phyloP scores from a whole-genome alignment of 208 protist species.

The Trypanosoma congolense region DNA sequence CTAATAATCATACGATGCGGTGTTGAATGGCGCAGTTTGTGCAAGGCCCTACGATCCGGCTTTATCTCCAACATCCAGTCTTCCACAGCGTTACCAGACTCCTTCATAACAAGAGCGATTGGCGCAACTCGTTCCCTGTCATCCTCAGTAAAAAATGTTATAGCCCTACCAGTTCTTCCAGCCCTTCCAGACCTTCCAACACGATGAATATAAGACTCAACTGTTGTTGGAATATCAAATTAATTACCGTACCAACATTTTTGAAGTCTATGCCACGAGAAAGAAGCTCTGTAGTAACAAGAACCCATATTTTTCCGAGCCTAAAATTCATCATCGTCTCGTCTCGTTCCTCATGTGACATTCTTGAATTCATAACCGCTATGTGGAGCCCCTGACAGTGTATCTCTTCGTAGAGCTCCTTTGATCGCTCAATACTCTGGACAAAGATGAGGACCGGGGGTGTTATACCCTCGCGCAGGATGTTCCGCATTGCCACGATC shows the following conservation, averaged over 20 bases:
- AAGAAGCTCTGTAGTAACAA: conserved; percentile 97
- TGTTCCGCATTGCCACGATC: conserved; percentile 93
- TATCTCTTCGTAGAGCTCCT: conserved; percentile 95
- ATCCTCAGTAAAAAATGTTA: conserved; percentile 97
- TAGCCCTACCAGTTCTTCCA: conserved; percentile 83
- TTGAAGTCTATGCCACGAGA: conserved; percentile 98
- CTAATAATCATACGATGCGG: conserved; percentile 85
- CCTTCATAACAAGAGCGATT: conserved; percentile 89
- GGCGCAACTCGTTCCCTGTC: conserved; percentile 86
- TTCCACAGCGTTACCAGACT: conserved; percentile 90
- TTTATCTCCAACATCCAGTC: conserved; percentile 94
- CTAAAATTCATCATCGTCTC: conserved; percentile 93
- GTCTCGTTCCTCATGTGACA: conserved; percentile 89
- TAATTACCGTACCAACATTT: conserved; percentile 96
- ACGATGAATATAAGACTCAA: conserved; percentile 96
- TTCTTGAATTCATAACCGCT: conserved; percentile 87
- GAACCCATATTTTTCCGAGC: conserved; percentile 93
- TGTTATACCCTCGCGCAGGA: conserved; percentile 88
- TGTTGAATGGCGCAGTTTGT: conserved; percentile 61
- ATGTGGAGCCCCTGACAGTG: conserved; percentile 80
- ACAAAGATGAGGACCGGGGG: conserved; percentile 98
- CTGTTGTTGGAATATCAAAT: conserved; percentile 96
- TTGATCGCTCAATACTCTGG: conserved; percentile 95
- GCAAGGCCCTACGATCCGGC: conserved; percentile 44
- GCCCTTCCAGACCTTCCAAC: conserved; percentile 92